These are phyloP conservation scores for Singerocomus inundabilis DNA, from an alignment of 1,284 basidiomycete genomes.

Conservation along the genomic window DNA sequence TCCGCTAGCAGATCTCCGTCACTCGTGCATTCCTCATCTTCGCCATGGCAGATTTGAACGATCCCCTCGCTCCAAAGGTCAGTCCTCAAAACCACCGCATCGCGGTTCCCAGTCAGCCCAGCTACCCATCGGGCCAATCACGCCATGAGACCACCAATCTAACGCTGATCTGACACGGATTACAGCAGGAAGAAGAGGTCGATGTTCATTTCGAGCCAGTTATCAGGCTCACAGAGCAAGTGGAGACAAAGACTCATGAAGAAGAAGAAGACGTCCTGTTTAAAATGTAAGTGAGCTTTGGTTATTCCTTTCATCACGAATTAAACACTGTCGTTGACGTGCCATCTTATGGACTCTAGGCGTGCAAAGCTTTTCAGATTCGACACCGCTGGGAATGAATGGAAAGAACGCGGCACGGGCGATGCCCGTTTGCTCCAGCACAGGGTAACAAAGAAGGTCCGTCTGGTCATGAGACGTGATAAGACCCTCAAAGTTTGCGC, in stretches of 20 bases:
- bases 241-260: constrained; percentile 94
- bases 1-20: constrained; percentile 27
- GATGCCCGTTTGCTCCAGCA: constrained; percentile 88
- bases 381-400: constrained; percentile 77
- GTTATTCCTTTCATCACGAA: constrained; percentile 11
- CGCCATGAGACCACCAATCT: constrained; percentile 25
- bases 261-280: constrained; percentile 93
- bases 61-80: constrained; percentile 70
- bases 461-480: constrained; percentile 99
- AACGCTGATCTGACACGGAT: constrained; percentile 29
- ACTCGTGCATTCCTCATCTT: constrained; percentile 13
- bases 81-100: constrained; percentile 24
- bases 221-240: constrained; percentile 94
- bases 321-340: constrained; percentile 16
- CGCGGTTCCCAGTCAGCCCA: background rate
- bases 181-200: constrained; percentile 73
- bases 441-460: constrained; percentile 88
- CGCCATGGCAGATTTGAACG: constrained; percentile 60
- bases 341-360: constrained; percentile 45
- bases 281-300: constrained; percentile 79
- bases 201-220: constrained; percentile 97
- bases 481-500: constrained; percentile 99
- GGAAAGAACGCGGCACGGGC: constrained; percentile 97
- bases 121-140: constrained; percentile 30
- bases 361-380: constrained; percentile 99